Conservation (phyloP, 140 eudicot genomes). For the Flaveria floridana region DNA sequence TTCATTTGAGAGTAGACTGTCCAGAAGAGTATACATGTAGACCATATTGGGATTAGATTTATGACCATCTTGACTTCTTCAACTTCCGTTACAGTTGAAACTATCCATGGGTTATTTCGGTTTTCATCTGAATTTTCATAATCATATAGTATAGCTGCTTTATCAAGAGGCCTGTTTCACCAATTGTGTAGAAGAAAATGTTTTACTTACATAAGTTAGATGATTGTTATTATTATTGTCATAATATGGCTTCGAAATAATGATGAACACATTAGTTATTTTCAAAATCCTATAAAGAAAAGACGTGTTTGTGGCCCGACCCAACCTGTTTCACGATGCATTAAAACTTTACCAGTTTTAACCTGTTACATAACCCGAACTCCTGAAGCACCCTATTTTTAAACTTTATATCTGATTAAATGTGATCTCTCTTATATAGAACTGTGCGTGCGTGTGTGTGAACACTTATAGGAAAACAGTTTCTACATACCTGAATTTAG, state of each 20-base stretch:
- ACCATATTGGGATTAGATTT: constrained; percentile 86
- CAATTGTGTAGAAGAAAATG: constrained; percentile 10
- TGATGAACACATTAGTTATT: too few species aligned
- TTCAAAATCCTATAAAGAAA: too few species aligned
- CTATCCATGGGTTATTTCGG: constrained; percentile 51
- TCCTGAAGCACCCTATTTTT: background rate
- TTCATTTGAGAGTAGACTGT: constrained; percentile 97
- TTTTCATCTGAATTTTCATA: constrained; percentile 37
- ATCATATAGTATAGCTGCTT: constrained; percentile 75
- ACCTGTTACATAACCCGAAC: background rate
- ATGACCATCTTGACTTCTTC: constrained; percentile 97
- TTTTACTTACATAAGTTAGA: background rate
- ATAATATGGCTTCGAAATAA: too few species aligned
- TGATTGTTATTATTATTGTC: too few species aligned
- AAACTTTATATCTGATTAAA: background rate
- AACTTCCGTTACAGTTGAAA: constrained; percentile 77
- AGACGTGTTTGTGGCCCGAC: too few species aligned
- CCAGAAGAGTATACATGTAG: constrained; percentile 94
- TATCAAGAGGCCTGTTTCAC: constrained; percentile 69
- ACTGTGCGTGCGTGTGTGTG: too few species aligned
- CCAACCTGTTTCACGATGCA: too few species aligned
- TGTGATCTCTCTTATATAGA: too few species aligned
- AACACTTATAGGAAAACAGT: background rate
- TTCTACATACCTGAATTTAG: constrained; percentile 50
- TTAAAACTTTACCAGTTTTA: background rate